These are phyloP conservation scores for Candida tropicalis DNA, from an alignment of 1,139 yeast species.

Conservation along the genomic window DNA sequence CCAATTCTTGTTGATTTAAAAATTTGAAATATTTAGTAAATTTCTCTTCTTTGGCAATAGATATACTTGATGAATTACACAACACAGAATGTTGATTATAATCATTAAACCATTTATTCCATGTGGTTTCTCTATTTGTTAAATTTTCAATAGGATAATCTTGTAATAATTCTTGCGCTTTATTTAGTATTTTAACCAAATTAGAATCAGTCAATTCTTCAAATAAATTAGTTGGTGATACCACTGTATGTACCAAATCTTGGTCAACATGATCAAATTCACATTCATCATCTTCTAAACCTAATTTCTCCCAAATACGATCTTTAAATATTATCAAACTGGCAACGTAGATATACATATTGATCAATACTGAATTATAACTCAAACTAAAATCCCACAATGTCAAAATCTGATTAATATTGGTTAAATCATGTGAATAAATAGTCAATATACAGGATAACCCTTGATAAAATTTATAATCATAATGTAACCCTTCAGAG, in stretches of 20 bases:
- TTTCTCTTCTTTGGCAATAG: conserved; percentile 2
- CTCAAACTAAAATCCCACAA: conserved; percentile 68
- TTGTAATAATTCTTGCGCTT: conserved; percentile 33
- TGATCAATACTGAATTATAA: conserved; percentile 44
- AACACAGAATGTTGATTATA: conserved; percentile 31
- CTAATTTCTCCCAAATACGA: conserved; percentile 35
- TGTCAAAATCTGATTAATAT: conserved; percentile 50
- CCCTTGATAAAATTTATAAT: conserved; percentile 57
- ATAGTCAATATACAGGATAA: conserved; percentile 77
- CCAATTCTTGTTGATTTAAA: conserved; percentile 14
- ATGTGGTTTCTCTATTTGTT: conserved; percentile 27
- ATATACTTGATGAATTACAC: conserved; percentile 24
- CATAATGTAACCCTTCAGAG: conserved; percentile 35
- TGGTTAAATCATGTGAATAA: conserved; percentile 71
- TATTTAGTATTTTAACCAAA: conserved; percentile 38
- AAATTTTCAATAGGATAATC: conserved; percentile 31
- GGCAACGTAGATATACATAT: conserved; percentile 60
- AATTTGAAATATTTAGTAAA: conserved; percentile 4
- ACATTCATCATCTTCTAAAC: conserved; percentile 16
- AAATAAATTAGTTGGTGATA: conserved; percentile 39
- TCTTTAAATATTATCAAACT: conserved; percentile 46
- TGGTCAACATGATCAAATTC: conserved; percentile 31
- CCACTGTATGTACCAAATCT: conserved; percentile 47
- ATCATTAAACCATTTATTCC: conserved; percentile 38
- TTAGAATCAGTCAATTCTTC: conserved; percentile 32